Conservation (phyloP, 352 stramenopile genomes). For the Globisporangium iwayamae region DNA sequence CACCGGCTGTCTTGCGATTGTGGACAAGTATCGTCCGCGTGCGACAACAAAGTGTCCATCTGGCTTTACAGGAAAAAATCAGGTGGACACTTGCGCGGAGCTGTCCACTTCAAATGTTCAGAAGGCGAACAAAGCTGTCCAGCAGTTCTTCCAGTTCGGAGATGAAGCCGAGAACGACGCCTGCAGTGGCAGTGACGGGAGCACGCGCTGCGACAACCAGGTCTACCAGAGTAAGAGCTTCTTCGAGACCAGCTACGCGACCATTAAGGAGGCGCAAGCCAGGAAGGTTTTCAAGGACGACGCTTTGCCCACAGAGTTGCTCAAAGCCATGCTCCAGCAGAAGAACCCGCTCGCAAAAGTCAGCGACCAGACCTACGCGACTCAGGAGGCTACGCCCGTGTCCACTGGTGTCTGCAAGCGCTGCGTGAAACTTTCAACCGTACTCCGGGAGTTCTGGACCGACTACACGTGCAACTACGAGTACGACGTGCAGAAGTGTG, state of each 20-base stretch:
- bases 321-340: conserved; percentile 14
- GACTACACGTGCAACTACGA: conserved; percentile 62
- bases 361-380: conserved; percentile 10
- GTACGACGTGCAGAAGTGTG: conserved; percentile 43
- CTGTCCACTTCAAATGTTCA: conserved; percentile 33
- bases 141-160: conserved; percentile 40
- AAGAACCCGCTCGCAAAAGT: conserved; percentile 33
- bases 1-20: conserved; percentile 47
- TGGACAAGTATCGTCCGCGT: conserved; percentile 50
- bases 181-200: conserved; percentile 29
- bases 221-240: conserved; percentile 34
- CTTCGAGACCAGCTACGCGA: conserved; percentile 27
- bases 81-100: conserved; percentile 13
- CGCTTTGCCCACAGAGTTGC: conserved; percentile 20
- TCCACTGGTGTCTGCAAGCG: conserved; percentile 29
- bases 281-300: conserved; percentile 28
- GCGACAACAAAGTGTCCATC: conserved; percentile 36
- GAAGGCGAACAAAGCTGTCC: conserved; percentile 20
- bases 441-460: conserved; percentile 53
- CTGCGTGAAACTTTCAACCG: conserved; percentile 47
- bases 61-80: conserved; percentile 2
- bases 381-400: conserved; percentile 27
- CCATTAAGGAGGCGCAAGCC: conserved; percentile 13
- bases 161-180: conserved; percentile 46
- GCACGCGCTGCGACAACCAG: conserved; percentile 44